Base-by-base conservation (phyloP, 495 filamentous ascomycete genomes). In the Physcia stellaris region DNA sequence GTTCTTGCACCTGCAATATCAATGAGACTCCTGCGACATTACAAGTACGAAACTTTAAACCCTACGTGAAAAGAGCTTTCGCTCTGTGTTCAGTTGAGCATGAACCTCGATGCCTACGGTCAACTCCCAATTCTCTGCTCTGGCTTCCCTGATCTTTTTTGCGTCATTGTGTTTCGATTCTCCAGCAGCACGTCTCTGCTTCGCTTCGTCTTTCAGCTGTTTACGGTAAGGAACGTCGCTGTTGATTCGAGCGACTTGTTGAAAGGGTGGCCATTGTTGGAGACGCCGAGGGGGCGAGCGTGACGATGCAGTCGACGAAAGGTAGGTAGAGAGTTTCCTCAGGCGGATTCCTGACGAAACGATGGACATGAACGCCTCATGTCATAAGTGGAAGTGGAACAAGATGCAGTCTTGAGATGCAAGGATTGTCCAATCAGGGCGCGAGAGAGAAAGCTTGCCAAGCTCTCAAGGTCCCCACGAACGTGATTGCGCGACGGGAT, bases 61-160 rank as follows among this genome's bases (percentile, higher is more conserved):
- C 59, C 10, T 43, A 69, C 71, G 53, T 0, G 83, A 88, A 63
- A 96, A 95, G 40, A 98, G 65, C 57, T 95, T 93, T 45, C 67
- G 61, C 4, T 71, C 66, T 2, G 86, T 88, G 54, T 95, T 88
- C 47, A 99, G 64, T 54, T 96, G 88, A 9, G 92, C 90, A 56
- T 99, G 92, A 49, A 99, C 86, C 60, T 99, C 90, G 49, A 99
- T 82, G 32, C 90, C 90, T 11, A 94, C 85, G 0, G 88, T 94
- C 50, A 96, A 64, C 46, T 90, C 80, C 88, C 87, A 98, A n/a
- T n/a, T n/a, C n/a, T 41, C 62, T 59, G 26, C 61, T 52, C 23
- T 53, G 47, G 10, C 51, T 57, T 7, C 54, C 56, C 37, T 58
- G 58, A 20, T 60, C 61, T 46, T 50, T 36, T 59, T 15, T 12